Conservation (phyloP, 129 eudicot species). For the Mikania micrantha region DNA sequence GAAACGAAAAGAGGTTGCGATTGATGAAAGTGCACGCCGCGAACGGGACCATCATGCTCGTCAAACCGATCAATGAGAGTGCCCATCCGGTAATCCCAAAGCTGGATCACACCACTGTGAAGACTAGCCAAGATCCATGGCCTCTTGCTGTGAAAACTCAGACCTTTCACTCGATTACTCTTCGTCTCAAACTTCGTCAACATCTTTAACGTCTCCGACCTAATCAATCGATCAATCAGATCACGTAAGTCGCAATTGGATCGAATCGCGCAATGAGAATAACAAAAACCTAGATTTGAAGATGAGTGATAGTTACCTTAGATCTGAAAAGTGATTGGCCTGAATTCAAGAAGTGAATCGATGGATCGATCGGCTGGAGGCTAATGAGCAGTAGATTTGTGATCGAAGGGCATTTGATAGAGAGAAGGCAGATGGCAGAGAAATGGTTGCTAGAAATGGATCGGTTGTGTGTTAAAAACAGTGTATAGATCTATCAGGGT, state of each 20-base stretch:
- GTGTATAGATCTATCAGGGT: constrained; percentile 22
- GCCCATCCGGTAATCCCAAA: constrained; percentile 72
- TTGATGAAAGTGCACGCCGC: constrained; percentile 82
- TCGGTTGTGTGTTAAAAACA: constrained; percentile 11
- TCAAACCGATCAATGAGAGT: constrained; percentile 77
- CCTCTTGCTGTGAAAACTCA: constrained; percentile 42
- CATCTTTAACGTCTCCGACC: constrained; percentile 8
- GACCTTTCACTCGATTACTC: constrained; percentile 40
- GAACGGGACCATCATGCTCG: constrained; percentile 86
- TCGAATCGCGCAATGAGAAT: neutral
- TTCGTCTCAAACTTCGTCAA: constrained; percentile 32
- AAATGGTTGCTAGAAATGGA: constrained; percentile 9
- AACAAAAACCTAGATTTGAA: constrained; percentile 15
- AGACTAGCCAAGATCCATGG: constrained; percentile 42
- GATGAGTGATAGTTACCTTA: constrained; percentile 9
- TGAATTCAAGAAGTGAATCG: neutral
- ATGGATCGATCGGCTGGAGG: constrained; percentile 3
- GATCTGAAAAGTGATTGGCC: constrained; percentile 11
- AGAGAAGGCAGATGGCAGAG: neutral
- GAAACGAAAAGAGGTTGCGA: constrained; percentile 85
- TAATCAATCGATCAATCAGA: constrained; percentile 15
- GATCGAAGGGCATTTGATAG: constrained; percentile 25
- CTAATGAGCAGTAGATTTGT: constrained; percentile 15
- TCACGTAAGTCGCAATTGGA: constrained; percentile 6
- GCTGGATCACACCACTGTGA: constrained; percentile 42